These are phyloP conservation scores for Phalaenopsis hybrid DNA, from an alignment of 116 monocot genomes.

Conservation along the genomic window DNA sequence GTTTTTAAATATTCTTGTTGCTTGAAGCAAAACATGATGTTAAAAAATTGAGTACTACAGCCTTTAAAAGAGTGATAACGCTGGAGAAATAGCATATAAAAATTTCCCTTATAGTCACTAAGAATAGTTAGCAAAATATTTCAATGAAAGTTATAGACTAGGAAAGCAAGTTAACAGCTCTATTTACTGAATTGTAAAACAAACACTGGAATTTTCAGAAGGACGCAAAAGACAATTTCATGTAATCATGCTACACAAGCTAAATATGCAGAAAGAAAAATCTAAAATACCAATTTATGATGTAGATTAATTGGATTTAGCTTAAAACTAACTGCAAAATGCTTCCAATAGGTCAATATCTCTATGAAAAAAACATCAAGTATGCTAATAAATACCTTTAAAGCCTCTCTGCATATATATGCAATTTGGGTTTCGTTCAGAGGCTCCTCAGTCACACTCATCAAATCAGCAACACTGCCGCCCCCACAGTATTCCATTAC, in stretches of 20 bases:
- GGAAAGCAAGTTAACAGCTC: neutral
- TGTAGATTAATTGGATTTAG: neutral
- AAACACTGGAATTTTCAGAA: neutral
- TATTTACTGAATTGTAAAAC: neutral
- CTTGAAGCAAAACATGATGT: no score
- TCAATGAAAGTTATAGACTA: neutral
- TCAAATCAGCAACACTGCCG: conserved; percentile 97
- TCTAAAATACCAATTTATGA: neutral
- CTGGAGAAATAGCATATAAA: no score
- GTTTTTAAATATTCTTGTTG: no score
- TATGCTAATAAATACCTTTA: conserved; percentile 58
- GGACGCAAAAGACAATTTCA: neutral
- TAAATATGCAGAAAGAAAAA: conserved; percentile 1
- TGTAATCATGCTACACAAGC: neutral
- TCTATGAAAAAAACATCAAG: neutral
- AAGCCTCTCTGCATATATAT: conserved; percentile 92
- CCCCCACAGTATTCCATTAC: conserved; percentile 99
- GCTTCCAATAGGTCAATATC: neutral
- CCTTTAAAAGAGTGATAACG: no score
- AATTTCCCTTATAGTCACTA: no score
- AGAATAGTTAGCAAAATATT: no score
- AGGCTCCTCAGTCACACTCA: conserved; percentile 79
- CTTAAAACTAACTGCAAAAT: neutral
- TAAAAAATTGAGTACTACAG: no score
- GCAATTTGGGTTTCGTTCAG: conserved; percentile 93